These are phyloP conservation scores for Phyllostachys edulis DNA, from an alignment of 176 grass and related monocot genomes.

Conservation along the genomic window DNA sequence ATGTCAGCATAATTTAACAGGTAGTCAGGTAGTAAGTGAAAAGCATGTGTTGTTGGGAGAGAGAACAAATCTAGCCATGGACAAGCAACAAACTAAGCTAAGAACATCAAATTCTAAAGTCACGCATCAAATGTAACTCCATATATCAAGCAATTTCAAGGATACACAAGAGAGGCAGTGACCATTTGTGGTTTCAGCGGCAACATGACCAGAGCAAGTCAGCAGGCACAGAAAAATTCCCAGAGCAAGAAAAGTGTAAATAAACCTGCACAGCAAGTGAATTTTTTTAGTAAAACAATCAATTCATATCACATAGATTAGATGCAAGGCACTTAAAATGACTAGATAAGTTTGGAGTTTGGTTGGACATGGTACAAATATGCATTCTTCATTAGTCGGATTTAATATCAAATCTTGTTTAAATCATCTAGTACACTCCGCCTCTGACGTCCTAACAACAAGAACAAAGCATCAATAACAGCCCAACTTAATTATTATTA, in stretches of 20 bases:
- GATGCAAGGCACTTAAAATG: not conserved
- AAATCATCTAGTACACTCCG: not conserved
- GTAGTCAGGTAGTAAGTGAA: not conserved
- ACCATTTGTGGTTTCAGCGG: slow-evolving; percentile 73
- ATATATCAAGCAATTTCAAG: slow-evolving; percentile 32
- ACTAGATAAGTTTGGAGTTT: not conserved
- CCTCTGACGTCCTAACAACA: not conserved
- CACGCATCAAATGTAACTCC: not conserved
- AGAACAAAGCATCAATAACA: not conserved
- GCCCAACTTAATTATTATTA: not conserved
- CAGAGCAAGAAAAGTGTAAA: slow-evolving; percentile 74
- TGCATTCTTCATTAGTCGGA: not conserved
- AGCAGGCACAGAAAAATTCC: slow-evolving; percentile 76
- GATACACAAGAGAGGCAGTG: slow-evolving; percentile 97
- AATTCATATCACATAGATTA: not conserved
- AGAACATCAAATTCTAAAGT: not conserved
- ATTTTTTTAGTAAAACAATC: not conserved
- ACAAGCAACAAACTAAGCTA: not conserved
- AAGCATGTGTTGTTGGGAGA: not conserved
- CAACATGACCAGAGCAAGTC: slow-evolving; percentile 85
- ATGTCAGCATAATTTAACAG: not conserved
- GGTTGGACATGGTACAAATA: not conserved
- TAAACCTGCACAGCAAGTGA: slow-evolving; percentile 65
- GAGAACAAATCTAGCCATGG: not conserved
- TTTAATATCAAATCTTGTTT: not conserved